Base-by-base conservation (phyloP, 108 stramenopile species). In the Nitzschia inconspicua region DNA sequence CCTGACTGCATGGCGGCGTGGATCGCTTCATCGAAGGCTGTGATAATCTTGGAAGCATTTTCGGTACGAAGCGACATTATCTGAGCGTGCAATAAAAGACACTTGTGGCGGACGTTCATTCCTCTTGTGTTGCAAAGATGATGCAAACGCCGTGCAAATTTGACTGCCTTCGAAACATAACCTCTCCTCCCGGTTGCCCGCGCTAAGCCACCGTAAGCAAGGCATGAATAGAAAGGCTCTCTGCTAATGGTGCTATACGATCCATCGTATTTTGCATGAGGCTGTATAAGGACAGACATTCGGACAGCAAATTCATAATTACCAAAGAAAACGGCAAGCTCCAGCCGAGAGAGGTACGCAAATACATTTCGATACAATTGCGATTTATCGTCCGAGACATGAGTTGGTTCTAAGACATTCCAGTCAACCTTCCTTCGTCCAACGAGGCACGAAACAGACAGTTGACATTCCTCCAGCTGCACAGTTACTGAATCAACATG, bases 11-110 rank as follows among this genome's bases (percentile, higher is more conserved):
- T 13, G 27, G 70, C 70, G 47, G 34, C 27, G 7, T n/a, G 11
- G 14, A 71, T 71, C 18, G 61, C 70, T 34, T 57, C 47, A 36
- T 71, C 70, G 39, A 63, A 71, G 10, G 37, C 47, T 1, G 11
- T 19, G 13, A 43, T 26, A 47, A 63, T 23, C 36, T 51, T 55
- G n/a, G 44, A 30, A n/a, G 32, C 26, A 35, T 61, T 50, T 39
- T 25, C 28, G 23, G 32, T 35, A 10, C n/a, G 30, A 4, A 47
- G 53, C 4, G 70, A 50, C 14, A 58, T 40, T 16, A 63, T 32
- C 29, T 63, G 55, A 13, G 70, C 61, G n/a, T 71, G 46, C 62
- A 71, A 23, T 10, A 71, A 6, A 0, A 47, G 24, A 30, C 53
- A 40, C 55, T 56, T 57, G 62, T 63, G 62, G 8, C 32, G 27